These are phyloP conservation scores for Mycena filopes DNA, from an alignment of 768 basidiomycete species.

Conservation along the genomic window DNA sequence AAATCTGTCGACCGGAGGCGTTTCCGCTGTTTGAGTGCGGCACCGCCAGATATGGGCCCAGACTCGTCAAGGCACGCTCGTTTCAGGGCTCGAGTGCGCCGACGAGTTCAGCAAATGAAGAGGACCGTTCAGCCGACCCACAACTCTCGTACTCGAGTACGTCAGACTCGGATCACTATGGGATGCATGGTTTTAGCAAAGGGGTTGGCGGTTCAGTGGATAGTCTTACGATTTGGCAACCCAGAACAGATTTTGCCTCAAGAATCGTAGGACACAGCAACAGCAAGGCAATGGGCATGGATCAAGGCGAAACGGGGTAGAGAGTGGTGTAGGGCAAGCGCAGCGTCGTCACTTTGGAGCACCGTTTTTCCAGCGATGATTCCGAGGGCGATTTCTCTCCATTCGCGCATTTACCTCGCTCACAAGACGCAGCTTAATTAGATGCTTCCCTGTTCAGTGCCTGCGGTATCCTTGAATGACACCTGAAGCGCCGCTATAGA, in stretches of 20 bases:
- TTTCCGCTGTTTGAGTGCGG: constrained; percentile 29
- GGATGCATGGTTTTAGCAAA: constrained; percentile 19
- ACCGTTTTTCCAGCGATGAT: neutral
- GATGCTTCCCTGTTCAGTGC: neutral
- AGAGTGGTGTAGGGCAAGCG: neutral
- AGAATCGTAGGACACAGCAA: neutral
- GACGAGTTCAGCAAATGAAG: neutral
- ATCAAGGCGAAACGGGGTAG: neutral
- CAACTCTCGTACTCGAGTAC: constrained; percentile 23
- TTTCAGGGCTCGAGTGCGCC: neutral
- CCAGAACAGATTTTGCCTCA: neutral
- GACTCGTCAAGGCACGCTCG: neutral
- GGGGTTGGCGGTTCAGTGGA: neutral
- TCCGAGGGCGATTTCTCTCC: constrained; percentile 8
- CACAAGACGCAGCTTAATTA: neutral
- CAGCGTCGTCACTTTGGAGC: constrained; percentile 3
- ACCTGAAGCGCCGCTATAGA: neutral
- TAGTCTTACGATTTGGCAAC: constrained; percentile 14
- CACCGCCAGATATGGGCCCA: constrained; percentile 18
- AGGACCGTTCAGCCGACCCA: neutral
- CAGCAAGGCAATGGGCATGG: neutral
- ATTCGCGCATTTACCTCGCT: constrained; percentile 21
- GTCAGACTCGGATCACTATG: constrained; percentile 25
- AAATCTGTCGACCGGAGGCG: constrained; percentile 31
- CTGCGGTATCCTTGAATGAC: neutral